phyloP scores from a whole-genome alignment of 495 filamentous ascomycete species.

The Daldinia caldariorum region DNA sequence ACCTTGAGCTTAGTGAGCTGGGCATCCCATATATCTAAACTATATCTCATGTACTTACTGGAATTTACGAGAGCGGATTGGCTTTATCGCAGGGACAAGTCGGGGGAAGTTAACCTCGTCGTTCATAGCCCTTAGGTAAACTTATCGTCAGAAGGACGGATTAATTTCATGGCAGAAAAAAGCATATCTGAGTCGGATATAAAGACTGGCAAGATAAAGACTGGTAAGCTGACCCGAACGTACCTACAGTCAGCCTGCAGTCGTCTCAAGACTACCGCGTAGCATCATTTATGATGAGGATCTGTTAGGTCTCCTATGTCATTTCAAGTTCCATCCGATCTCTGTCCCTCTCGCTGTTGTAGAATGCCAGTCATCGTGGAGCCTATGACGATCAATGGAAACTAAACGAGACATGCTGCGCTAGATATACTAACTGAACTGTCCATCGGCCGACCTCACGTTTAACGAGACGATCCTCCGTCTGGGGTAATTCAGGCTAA shows the following conservation, averaged over 20 bases:
- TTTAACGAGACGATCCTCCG: conserved; percentile 15
- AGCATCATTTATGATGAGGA: neutral
- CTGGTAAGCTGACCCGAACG: neutral
- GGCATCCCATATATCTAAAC: neutral
- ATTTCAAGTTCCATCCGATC: neutral
- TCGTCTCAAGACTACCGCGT: neutral
- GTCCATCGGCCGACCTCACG: conserved; percentile 16
- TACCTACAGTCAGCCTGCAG: neutral
- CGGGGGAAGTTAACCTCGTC: neutral
- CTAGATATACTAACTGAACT: neutral
- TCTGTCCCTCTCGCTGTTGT: neutral
- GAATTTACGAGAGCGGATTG: neutral
- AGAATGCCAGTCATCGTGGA: neutral
- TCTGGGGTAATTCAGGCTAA: conserved; percentile 46
- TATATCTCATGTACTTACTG: neutral
- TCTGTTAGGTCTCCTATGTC: neutral
- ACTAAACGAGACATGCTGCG: neutral
- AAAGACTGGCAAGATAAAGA: neutral
- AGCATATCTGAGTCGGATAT: neutral
- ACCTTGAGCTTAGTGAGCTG: neutral
- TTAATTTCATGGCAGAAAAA: neutral
- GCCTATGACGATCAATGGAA: neutral
- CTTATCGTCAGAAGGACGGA: neutral
- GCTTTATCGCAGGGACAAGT: neutral
- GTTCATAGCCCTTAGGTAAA: neutral